These are phyloP conservation scores for Blumeria graminis DNA, from an alignment of 2,329 filamentous ascomycete species.

Conservation along the genomic window DNA sequence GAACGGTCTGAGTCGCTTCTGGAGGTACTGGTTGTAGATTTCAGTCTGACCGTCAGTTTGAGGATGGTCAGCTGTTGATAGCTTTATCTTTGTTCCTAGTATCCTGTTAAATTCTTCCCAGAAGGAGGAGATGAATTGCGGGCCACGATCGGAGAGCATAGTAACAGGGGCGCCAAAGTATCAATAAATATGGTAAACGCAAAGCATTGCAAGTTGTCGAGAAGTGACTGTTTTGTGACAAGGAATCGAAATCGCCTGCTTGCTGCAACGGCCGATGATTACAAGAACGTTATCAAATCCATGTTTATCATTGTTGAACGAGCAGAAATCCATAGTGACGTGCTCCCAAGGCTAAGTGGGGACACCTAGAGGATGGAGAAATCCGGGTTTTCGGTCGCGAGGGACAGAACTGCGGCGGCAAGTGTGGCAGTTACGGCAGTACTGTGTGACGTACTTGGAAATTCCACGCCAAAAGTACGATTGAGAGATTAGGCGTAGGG, in stretches of 20 bases:
- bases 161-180: no score
- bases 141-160: neutral
- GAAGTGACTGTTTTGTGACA: neutral
- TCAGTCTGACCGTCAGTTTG: no score
- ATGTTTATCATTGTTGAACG: neutral
- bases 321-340: slow-evolving; percentile 1
- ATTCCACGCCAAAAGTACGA: neutral
- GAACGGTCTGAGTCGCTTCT: neutral
- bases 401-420: neutral
- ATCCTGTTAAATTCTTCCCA: neutral
- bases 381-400: slow-evolving; percentile 2
- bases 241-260: neutral
- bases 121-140: neutral
- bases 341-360: neutral
- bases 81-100: neutral
- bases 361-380: slow-evolving; percentile 1
- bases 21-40: no score
- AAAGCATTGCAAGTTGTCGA: no score
- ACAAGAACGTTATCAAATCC: neutral
- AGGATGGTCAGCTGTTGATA: neutral
- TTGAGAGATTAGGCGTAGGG: neutral
- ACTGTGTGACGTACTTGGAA: neutral
- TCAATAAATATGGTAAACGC: no score
- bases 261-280: neutral
- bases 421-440: neutral